Base-by-base conservation (phyloP, 768 basidiomycete genomes). In the Artomyces pyxidatus region DNA sequence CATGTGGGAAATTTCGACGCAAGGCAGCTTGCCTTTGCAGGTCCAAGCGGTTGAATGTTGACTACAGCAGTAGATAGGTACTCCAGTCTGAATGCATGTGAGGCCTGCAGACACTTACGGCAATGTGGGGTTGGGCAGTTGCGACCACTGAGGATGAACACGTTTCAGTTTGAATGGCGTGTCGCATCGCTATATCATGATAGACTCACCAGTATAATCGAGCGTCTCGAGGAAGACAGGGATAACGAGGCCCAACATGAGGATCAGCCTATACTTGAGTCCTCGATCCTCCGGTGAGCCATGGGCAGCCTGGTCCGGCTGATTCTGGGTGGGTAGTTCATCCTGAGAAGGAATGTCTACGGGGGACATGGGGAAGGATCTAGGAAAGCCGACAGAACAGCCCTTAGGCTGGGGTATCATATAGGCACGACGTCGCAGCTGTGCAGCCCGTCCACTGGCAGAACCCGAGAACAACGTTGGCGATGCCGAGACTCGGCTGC, bases 41-140 rank as follows among this genome's bases (percentile, higher is more conserved):
- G 42, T 67, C 62, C 1, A 70, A 59, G 8, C 60, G 51, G 48
- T 63, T 58, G 58, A 70, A 70, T 0, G 53, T 40, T 2, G 69
- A 70, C 65, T 67, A 23, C 0, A 19, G 22, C n/a, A 16, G 8
- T 28, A 12, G 14, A 17, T 37, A 41, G 45, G n/a, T n/a, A n/a
- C n/a, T 32, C 1, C 47, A n/a, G 27, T 26, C 16, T 35, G 17
- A 25, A 3, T 29, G 6, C 23, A 23, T 17, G 23, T 21, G 32
- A 30, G 46, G 23, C 16, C 30, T 23, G 27, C 9, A 32, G 25
- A 4, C 14, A 59, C 71, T 41, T 54, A 76, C 73, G 9, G 75
- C 76, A 49, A 77, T 77, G 29, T 68, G 70, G 26, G 71, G 61
- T 48, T 77, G 76, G 3, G 77, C 73, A 12, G 75, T 77, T 4